These are phyloP conservation scores for Penicillium sp. DNA, from an alignment of 2,329 filamentous ascomycete genomes.

Conservation along the genomic window DNA sequence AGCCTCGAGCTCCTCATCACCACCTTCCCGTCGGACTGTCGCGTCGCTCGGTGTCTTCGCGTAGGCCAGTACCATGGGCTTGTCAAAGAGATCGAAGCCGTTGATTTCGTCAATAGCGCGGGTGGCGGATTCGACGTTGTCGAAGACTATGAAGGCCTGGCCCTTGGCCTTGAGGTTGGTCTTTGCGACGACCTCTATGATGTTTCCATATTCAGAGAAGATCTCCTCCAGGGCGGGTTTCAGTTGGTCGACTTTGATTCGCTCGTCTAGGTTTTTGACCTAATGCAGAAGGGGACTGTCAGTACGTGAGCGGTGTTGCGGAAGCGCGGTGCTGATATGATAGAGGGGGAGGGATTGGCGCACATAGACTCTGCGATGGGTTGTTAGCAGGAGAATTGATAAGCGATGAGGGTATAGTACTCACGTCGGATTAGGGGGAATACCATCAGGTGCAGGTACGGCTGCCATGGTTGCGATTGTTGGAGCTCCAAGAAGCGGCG, in stretches of 20 bases:
- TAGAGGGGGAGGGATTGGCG: constrained; percentile 18
- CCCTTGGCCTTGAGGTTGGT: constrained; percentile 88
- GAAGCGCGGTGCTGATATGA: constrained; percentile 10
- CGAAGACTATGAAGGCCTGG: constrained; percentile 92
- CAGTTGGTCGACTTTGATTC: constrained; percentile 75
- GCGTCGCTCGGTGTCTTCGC: constrained; percentile 84
- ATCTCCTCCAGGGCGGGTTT: constrained; percentile 69
- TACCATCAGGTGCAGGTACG: constrained; percentile 26
- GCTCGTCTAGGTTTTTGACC: constrained; percentile 84
- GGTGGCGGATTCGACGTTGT: constrained; percentile 70
- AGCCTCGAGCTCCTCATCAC: constrained; percentile 73
- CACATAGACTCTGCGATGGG: constrained; percentile 41
- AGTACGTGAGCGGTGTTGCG: constrained; percentile 13
- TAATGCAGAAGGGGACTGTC: constrained; percentile 25
- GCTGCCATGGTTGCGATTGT: constrained; percentile 39
- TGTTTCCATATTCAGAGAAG: constrained; percentile 82
- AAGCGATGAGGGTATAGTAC: constrained; percentile 12
- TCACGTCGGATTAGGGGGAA: constrained; percentile 42
- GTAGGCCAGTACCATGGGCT: constrained; percentile 79
- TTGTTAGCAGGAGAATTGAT: constrained; percentile 15
- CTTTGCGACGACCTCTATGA: constrained; percentile 83
- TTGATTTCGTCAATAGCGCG: constrained; percentile 84
- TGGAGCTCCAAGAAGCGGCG: constrained; percentile 20
- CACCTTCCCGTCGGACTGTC: constrained; percentile 70
- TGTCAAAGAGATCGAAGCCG: constrained; percentile 88